Conservation (phyloP, 148 eudicot genomes). For the Rhododendron griersonianum region DNA sequence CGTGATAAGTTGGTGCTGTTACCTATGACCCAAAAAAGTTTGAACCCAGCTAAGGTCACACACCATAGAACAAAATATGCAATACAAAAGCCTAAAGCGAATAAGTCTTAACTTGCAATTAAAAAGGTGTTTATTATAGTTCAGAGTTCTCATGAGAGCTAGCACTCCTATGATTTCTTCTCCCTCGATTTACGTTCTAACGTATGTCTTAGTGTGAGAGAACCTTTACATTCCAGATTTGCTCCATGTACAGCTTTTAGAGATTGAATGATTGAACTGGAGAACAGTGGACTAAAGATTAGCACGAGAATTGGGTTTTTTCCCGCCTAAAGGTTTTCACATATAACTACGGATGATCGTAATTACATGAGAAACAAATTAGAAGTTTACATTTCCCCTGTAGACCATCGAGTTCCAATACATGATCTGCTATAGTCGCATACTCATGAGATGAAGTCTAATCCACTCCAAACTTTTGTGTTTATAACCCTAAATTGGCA, state of each 20-base stretch:
- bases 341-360: too few relatives aligned
- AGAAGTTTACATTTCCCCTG: not conserved
- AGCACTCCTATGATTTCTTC: not conserved
- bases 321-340: not conserved
- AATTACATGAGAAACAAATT: not conserved
- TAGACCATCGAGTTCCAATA: not conserved
- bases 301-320: not conserved
- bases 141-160: not conserved
- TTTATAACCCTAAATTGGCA: not conserved
- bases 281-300: not conserved
- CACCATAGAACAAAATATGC: not conserved
- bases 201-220: not conserved
- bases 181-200: not conserved
- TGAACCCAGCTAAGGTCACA: not conserved
- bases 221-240: not conserved
- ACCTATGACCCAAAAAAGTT: too few relatives aligned
- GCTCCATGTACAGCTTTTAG: not conserved
- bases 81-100: not conserved
- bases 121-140: not conserved
- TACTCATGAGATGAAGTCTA: not conserved
- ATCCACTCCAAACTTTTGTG: not conserved
- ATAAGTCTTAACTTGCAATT: not conserved
- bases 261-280: not conserved
- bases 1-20: too few relatives aligned
- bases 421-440: not conserved